These are phyloP conservation scores for Diddensiella santjacobensis DNA, from an alignment of 805 yeast species.

Conservation along the genomic window DNA sequence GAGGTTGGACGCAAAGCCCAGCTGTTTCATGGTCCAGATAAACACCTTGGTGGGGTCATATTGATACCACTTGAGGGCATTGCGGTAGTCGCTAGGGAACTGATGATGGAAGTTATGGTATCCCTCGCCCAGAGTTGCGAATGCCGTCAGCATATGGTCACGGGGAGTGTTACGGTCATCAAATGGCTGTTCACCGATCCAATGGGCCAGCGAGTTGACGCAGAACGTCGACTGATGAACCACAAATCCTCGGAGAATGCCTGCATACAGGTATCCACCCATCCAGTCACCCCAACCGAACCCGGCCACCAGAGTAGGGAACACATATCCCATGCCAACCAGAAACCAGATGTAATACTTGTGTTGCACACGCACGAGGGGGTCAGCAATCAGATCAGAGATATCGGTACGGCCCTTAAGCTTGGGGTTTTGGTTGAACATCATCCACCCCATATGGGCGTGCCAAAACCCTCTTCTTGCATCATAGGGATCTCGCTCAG, in stretches of 20 bases:
- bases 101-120: slow-evolving; percentile 93
- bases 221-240: slow-evolving; percentile 79
- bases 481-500: slow-evolving; percentile 84
- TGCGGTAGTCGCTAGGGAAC: slow-evolving; percentile 86
- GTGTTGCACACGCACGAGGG: slow-evolving; percentile 63
- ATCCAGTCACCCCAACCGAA: slow-evolving; percentile 64
- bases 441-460: slow-evolving; percentile 88
- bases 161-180: slow-evolving; percentile 71
- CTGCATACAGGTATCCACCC: slow-evolving; percentile 80
- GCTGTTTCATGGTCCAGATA: slow-evolving; percentile 46
- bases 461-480: slow-evolving; percentile 74
- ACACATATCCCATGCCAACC: slow-evolving; percentile 46
- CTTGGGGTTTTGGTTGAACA: slow-evolving; percentile 62
- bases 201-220: slow-evolving; percentile 81
- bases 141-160: slow-evolving; percentile 59
- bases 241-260: slow-evolving; percentile 62
- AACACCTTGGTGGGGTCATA: slow-evolving; percentile 87
- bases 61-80: slow-evolving; percentile 64
- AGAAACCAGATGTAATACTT: slow-evolving; percentile 61
- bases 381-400: slow-evolving; percentile 58
- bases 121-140: slow-evolving; percentile 84
- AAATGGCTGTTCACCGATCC: slow-evolving; percentile 67
- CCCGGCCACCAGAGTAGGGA: slow-evolving; percentile 67
- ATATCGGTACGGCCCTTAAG: slow-evolving; percentile 63
- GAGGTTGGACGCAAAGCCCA: slow-evolving; percentile 59